These are phyloP conservation scores for Puccinia horiana DNA, from an alignment of 1,284 basidiomycete species.

Conservation along the genomic window DNA sequence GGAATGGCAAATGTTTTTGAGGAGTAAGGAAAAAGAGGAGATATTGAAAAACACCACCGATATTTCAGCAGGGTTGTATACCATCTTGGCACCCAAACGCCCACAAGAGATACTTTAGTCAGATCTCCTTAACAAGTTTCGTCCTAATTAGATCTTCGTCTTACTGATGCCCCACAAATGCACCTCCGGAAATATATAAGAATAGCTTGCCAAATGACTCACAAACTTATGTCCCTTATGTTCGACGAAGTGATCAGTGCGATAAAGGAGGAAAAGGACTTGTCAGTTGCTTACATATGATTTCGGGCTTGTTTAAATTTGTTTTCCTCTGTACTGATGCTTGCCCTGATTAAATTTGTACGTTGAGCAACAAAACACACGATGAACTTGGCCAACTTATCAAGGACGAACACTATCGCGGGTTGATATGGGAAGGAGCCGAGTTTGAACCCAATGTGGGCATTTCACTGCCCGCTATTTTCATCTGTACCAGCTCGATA, in stretches of 20 bases:
- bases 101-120: constrained; percentile 67
- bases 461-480: background rate
- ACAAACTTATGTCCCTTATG: constrained; percentile 80
- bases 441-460: constrained; percentile 65
- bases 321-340: background rate
- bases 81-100: constrained; percentile 83
- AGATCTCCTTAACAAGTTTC: background rate
- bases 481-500: background rate
- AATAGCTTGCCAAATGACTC: constrained; percentile 73
- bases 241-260: constrained; percentile 87
- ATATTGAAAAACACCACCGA: constrained; percentile 66
- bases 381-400: constrained; percentile 79
- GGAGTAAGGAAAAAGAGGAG: background rate
- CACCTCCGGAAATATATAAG: background rate
- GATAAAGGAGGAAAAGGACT: constrained; percentile 81
- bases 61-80: constrained; percentile 72
- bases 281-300: background rate
- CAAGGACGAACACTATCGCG: constrained; percentile 79
- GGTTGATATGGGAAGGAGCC: constrained; percentile 62
- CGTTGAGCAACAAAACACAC: constrained; percentile 64
- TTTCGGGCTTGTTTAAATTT: background rate
- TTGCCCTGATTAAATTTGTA: background rate
- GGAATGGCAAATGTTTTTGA: constrained; percentile 62
- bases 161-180: background rate
- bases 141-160: background rate